Conservation (phyloP, 441 rosid genomes). For the Euphorbia celastroides region DNA sequence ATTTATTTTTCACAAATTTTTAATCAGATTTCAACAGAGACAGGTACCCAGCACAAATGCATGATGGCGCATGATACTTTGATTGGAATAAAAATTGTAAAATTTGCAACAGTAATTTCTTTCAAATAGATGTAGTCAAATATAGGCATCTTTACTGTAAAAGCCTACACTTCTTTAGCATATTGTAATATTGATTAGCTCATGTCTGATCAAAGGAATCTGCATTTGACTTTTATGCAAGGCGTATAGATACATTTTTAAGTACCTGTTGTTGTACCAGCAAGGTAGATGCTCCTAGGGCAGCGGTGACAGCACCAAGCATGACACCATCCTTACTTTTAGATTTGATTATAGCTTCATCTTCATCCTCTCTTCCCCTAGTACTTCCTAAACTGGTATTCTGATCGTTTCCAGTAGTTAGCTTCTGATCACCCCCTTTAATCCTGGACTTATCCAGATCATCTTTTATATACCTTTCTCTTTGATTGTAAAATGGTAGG, state of each 20-base stretch:
- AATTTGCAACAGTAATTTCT: background rate
- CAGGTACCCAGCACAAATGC: background rate
- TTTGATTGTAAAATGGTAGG: conserved; percentile 24
- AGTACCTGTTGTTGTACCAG: conserved; percentile 67
- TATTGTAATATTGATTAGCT: background rate
- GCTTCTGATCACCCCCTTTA: conserved; percentile 21
- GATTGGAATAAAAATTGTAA: background rate
- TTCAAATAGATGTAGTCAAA: background rate
- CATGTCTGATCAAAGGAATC: background rate
- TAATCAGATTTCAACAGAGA: too few relatives aligned
- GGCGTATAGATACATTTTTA: conserved; percentile 13
- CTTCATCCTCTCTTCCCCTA: conserved; percentile 24
- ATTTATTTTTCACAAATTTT: too few relatives aligned
- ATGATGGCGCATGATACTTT: background rate
- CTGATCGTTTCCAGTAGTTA: conserved; percentile 23
- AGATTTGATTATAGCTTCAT: conserved; percentile 29
- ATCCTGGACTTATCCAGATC: conserved; percentile 22
- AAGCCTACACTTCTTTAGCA: background rate
- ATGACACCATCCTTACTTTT: conserved; percentile 43
- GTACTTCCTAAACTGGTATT: conserved; percentile 20
- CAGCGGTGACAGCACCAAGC: conserved; percentile 93
- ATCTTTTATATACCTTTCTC: conserved; percentile 25
- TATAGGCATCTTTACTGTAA: background rate
- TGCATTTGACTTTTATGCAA: background rate
- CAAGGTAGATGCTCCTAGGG: conserved; percentile 90